phyloP scores from a whole-genome alignment of 2,329 filamentous ascomycete genomes.

The Epichloe amarillans region DNA sequence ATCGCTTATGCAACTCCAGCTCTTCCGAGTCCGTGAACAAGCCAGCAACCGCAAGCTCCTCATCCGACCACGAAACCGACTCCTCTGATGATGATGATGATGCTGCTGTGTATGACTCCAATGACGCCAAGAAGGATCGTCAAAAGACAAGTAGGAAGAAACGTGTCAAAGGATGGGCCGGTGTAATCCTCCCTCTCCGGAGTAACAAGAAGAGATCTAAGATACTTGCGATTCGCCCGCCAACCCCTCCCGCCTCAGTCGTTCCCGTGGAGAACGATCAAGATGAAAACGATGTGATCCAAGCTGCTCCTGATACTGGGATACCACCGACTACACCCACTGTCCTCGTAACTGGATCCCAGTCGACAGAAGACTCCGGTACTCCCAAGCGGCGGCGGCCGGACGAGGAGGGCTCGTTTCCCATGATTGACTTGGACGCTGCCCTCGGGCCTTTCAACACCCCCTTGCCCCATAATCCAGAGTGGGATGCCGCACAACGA shows the following conservation, averaged over 20 bases:
- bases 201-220: slow-evolving; percentile 30
- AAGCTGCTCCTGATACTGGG: slow-evolving; percentile 10
- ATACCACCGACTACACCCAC: slow-evolving; percentile 21
- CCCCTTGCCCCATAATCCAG: slow-evolving; percentile 50
- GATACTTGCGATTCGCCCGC: slow-evolving; percentile 24
- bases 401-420: slow-evolving; percentile 54
- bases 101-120: slow-evolving; percentile 8
- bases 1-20: slow-evolving; percentile 32
- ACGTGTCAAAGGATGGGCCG: slow-evolving; percentile 63
- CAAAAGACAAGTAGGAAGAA: slow-evolving; percentile 36
- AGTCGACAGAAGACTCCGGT: slow-evolving; percentile 12
- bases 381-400: slow-evolving; percentile 18
- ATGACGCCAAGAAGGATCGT: slow-evolving; percentile 15
- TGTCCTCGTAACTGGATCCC: slow-evolving; percentile 28
- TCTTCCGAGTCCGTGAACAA: slow-evolving; percentile 27
- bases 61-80: slow-evolving; percentile 25
- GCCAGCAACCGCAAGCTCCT: slow-evolving; percentile 16
- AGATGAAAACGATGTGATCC: slow-evolving; percentile 13
- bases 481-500: slow-evolving; percentile 54
- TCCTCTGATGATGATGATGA: slow-evolving; percentile 12
- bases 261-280: slow-evolving; percentile 16
- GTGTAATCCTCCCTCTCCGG: slow-evolving; percentile 52
- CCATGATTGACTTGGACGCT: slow-evolving; percentile 88
- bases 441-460: slow-evolving; percentile 89
- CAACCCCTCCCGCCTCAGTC: slow-evolving; percentile 31